phyloP scores from a whole-genome alignment of 805 yeast species.

The Vanderwaltozyma verrucispora region DNA sequence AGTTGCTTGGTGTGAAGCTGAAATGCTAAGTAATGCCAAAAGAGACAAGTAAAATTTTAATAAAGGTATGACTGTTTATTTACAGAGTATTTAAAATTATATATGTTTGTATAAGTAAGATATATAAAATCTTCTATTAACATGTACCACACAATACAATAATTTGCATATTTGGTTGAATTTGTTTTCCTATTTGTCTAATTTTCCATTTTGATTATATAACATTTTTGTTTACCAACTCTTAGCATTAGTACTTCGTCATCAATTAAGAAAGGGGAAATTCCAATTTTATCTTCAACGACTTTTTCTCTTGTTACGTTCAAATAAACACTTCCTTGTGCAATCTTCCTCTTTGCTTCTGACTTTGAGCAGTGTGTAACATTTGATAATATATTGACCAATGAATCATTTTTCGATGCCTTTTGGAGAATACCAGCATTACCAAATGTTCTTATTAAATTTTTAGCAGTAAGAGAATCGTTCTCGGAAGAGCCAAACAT shows the following conservation, averaged over 20 bases:
- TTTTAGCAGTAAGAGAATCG: constrained; percentile 6
- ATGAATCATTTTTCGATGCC: constrained; percentile 23
- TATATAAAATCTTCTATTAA: no score
- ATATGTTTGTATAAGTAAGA: background rate
- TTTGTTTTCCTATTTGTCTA: background rate
- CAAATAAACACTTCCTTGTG: constrained; percentile 61
- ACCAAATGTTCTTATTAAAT: constrained; percentile 9
- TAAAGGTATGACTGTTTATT: background rate
- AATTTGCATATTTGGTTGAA: no score
- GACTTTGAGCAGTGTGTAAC: constrained; percentile 40
- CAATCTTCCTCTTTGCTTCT: constrained; percentile 52
- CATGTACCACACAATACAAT: no score
- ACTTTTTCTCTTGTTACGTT: constrained; percentile 51
- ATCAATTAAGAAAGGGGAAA: constrained; percentile 41
- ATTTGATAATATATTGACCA: constrained; percentile 43
- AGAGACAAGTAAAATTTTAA: constrained; percentile 1
- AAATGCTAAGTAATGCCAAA: constrained; percentile 24
- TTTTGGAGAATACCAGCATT: constrained; percentile 14
- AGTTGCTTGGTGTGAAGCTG: constrained; percentile 27
- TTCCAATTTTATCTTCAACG: constrained; percentile 39
- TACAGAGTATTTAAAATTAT: background rate
- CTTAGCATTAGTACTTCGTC: constrained; percentile 48
- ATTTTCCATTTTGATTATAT: constrained; percentile 30
- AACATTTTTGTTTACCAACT: constrained; percentile 63
- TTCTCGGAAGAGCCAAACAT: constrained; percentile 33